phyloP scores from a whole-genome alignment of 345 rosid species.

The Rubroshorea leprosula region DNA sequence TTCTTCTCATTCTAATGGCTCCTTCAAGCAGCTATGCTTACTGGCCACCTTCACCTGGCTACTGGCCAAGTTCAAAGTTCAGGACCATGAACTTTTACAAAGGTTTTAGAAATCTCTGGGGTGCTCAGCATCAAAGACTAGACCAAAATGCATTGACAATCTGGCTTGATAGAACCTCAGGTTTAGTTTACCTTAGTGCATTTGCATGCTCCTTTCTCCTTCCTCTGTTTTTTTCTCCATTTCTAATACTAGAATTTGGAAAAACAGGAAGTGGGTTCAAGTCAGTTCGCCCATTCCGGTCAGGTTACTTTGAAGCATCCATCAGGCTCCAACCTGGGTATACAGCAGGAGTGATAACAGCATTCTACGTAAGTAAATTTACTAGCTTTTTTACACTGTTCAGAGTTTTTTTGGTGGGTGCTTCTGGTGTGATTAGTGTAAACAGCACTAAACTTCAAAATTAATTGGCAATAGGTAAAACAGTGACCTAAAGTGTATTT shows the following conservation, averaged over 20 bases:
- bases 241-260: conserved; percentile 11
- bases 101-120: conserved; percentile 91
- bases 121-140: conserved; percentile 67
- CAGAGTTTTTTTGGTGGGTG: no score
- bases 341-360: conserved; percentile 93
- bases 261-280: conserved; percentile 91
- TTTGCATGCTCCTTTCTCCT: neutral
- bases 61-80: conserved; percentile 86
- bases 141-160: conserved; percentile 64
- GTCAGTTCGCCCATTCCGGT: conserved; percentile 75
- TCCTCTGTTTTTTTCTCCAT: conserved; percentile 1
- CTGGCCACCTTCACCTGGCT: conserved; percentile 91
- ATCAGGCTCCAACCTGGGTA: conserved; percentile 88
- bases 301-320: conserved; percentile 88
- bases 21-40: conserved; percentile 36
- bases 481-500: no score
- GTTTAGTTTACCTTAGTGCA: conserved; percentile 18
- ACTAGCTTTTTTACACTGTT: no score
- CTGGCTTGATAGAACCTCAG: conserved; percentile 88
- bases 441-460: no score
- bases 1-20: conserved; percentile 32
- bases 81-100: conserved; percentile 53
- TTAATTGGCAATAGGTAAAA: no score
- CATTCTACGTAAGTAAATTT: conserved; percentile 65
- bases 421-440: no score